Base-by-base conservation (phyloP, 768 basidiomycete species). In the Tylopilus vinaceipallidus region DNA sequence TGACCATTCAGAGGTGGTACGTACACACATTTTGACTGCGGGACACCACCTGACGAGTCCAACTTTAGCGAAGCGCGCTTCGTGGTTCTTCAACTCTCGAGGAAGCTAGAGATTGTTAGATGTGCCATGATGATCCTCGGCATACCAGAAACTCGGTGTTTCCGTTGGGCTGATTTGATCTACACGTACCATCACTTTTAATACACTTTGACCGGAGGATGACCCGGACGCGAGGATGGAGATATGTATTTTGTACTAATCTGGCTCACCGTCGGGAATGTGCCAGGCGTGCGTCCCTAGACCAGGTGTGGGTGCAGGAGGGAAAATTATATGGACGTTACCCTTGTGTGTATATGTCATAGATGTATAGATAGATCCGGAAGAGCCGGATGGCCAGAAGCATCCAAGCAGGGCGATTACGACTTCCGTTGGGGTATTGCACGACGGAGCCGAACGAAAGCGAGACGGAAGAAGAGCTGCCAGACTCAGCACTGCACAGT, bases 31-130 rank as follows among this genome's bases (percentile, higher is more conserved):
- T 47, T 58, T 38, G 50, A 49, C 47, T 44, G 37, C 60, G 56
- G 47, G 43, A 49, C 34, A 44, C 45, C 55, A 50, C 42, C 41
- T 65, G 48, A 65, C 62, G 16, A 46, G 72, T 71, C 65, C 30
- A 41, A 53, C 63, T 59, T 33, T 70, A 90, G 89, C 88, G 57
- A 93, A 93, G 74, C 88, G 91, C 54, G 88, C 91, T 45, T 93
- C 91, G 50, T 93, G 91, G 91, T 93, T 93, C 73, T 93, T 93
- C 78, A 88, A 86, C 68, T 84, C 88, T 57, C 84, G 87, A 67
- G 86, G 73, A 79, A 62, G 61, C 54, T 71, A 62, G 61, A 56
- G 54, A 45, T 48, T 32, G 39, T 49, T 53, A 47, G 56, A 46
- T 34, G 30, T 49, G 38, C 46, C 42, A 34, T n/a, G 51, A 44